Percentiles rank a stretch among this genome's conserved stretches.
Conservation (phyloP, 176 grass and related monocot species). For the Carex cristatella region DNA sequence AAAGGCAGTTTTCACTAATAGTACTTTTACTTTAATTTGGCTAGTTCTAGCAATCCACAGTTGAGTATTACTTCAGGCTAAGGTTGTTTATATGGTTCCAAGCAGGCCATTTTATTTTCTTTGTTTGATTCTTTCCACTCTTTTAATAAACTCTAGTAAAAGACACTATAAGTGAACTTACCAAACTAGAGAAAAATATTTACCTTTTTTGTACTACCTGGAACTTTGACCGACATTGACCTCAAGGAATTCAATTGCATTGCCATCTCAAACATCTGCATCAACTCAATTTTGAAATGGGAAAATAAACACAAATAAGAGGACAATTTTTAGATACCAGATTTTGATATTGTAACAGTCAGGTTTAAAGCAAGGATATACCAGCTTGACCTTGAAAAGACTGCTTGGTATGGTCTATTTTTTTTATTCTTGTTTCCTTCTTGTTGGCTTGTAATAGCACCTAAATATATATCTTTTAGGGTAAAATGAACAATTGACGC, state of each 20-base stretch:
- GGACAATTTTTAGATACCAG: not conserved
- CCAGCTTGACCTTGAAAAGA: not conserved
- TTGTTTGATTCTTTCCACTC: not conserved
- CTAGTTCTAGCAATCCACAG: not conserved
- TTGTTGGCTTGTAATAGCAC: not conserved
- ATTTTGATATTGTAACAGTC: not conserved
- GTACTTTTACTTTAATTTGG: not conserved
- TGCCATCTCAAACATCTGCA: conserved; percentile 47
- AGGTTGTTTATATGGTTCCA: not conserved
- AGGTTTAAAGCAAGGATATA: not conserved
- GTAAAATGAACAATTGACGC: not conserved
- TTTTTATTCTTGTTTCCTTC: not conserved
- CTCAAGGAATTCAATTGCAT: conserved; percentile 30
- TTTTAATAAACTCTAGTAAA: conserved; percentile 14
- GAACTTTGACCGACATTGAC: conserved; percentile 48
- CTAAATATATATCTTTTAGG: not conserved
- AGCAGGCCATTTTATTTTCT: not conserved
- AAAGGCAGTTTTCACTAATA: not conserved
- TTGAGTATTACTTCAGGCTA: not conserved
- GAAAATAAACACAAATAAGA: not conserved
- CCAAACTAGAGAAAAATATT: not conserved
- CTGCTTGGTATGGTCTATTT: not conserved
- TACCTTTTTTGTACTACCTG: conserved; percentile 37
- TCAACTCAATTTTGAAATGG: conserved; percentile 4
- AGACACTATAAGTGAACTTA: not conserved